Conservation (phyloP, 176 grass and related monocot genomes). For the Carex parvula region DNA sequence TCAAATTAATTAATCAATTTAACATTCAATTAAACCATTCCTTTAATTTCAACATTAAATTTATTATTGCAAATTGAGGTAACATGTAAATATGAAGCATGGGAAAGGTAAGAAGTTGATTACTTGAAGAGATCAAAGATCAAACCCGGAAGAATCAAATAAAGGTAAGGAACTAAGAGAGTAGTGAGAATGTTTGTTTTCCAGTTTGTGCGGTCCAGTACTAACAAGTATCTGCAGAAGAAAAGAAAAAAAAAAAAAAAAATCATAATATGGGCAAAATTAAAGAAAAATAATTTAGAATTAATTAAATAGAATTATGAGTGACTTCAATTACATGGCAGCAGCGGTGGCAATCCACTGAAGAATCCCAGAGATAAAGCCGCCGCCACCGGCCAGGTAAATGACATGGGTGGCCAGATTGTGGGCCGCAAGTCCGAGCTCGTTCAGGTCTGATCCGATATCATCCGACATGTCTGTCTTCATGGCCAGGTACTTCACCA, state of each 20-base stretch:
- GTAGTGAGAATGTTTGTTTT: conserved; percentile 85
- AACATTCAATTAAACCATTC: not conserved
- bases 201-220: conserved; percentile 93
- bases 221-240: conserved; percentile 59
- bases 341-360: conserved; percentile 66
- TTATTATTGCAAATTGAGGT: not conserved
- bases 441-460: conserved; percentile 65
- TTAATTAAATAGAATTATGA: not conserved
- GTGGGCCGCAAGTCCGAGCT: conserved; percentile 43
- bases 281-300: no score
- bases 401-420: conserved; percentile 71
- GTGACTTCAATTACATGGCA: conserved; percentile 44
- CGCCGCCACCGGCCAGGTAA: conserved; percentile 39
- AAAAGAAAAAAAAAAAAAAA: conserved; percentile 28
- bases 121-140: conserved; percentile 63
- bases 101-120: not conserved
- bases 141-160: conserved; percentile 61
- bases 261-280: no score
- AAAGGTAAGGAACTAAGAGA: conserved; percentile 84
- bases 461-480: conserved; percentile 46
- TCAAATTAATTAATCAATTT: conserved; percentile 2
- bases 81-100: not conserved
- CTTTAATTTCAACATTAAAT: not conserved
- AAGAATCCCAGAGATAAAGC: conserved; percentile 52
- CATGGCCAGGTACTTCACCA: conserved; percentile 41